A percentile compares a stretch with the other conserved stretches of the same genome.
Conservation (phyloP, 2,329 filamentous ascomycete genomes). For the Penicillium sclerotigenum region DNA sequence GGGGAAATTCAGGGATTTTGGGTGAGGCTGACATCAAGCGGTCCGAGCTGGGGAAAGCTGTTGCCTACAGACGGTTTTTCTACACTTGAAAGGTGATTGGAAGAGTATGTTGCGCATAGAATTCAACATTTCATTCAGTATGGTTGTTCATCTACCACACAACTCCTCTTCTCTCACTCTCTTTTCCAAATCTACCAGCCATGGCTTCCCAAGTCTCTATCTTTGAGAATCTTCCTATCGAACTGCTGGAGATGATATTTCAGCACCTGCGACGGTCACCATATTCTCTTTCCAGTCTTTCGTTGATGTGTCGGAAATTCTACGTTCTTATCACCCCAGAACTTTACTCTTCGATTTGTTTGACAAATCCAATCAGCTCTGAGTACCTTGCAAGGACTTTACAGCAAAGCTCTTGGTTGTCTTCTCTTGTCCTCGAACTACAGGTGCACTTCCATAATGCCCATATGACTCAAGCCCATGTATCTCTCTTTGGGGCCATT, state of each 20-base stretch:
- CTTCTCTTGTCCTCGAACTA: neutral
- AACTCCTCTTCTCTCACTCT: neutral
- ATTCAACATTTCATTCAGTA: too few species aligned
- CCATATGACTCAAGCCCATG: neutral
- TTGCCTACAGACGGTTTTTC: neutral
- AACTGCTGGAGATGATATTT: neutral
- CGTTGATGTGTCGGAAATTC: neutral
- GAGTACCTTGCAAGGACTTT: neutral
- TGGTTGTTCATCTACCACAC: too few species aligned
- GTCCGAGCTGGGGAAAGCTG: neutral
- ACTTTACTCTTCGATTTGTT: neutral
- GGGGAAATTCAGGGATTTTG: neutral
- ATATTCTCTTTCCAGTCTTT: neutral
- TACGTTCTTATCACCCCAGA: neutral
- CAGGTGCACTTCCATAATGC: neutral
- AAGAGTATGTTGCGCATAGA: too few species aligned
- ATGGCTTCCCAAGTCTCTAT: neutral
- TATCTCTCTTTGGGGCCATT: neutral
- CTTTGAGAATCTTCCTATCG: neutral
- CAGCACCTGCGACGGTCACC: neutral
- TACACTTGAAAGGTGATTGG: neutral
- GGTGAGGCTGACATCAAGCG: neutral
- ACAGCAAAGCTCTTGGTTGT: neutral
- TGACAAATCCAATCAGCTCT: neutral
- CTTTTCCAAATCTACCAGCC: neutral